Percentiles rank a stretch among this genome's conserved stretches.
These are phyloP conservation scores for Rubia peregrina DNA, from an alignment of 305 asterid species.

Conservation along the genomic window DNA sequence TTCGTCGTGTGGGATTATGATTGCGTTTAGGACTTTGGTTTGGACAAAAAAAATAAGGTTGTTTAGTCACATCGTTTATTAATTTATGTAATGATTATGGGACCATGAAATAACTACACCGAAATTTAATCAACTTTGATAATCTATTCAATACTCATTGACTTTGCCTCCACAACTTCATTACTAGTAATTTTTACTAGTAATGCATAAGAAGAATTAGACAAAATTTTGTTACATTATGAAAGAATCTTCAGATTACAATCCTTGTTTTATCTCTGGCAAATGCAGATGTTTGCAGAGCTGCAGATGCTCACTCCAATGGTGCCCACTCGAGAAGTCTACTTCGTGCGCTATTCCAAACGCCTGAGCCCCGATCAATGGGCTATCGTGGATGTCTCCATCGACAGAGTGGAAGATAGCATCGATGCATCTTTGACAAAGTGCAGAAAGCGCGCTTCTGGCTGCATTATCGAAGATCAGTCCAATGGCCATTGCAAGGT, in stretches of 20 bases:
- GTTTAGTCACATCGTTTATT: background rate
- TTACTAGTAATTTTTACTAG: background rate
- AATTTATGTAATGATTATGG: background rate
- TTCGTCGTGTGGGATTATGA: background rate
- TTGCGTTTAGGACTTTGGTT: background rate
- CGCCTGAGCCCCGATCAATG: conserved; percentile 50
- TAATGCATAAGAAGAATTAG: no score
- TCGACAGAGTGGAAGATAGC: conserved; percentile 54
- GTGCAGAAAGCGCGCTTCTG: conserved; percentile 78
- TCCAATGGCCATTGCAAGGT: conserved; percentile 84
- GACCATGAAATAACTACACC: background rate
- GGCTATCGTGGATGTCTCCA: conserved; percentile 78
- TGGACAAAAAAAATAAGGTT: background rate
- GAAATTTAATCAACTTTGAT: background rate
- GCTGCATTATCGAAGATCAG: conserved; percentile 75
- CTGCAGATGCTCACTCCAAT: conserved; percentile 78
- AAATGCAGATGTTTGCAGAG: conserved; percentile 67
- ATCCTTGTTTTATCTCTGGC: background rate
- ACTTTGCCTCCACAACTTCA: background rate
- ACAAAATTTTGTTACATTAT: no score
- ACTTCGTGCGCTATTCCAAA: conserved; percentile 63
- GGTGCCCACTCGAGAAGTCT: conserved; percentile 70
- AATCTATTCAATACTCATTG: background rate
- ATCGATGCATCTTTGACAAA: conserved; percentile 46
- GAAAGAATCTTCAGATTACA: no score